A percentile compares a stretch with the other conserved stretches of the same genome.
Conservation (phyloP, 345 rosid species). For the Pelargonium nanum region DNA sequence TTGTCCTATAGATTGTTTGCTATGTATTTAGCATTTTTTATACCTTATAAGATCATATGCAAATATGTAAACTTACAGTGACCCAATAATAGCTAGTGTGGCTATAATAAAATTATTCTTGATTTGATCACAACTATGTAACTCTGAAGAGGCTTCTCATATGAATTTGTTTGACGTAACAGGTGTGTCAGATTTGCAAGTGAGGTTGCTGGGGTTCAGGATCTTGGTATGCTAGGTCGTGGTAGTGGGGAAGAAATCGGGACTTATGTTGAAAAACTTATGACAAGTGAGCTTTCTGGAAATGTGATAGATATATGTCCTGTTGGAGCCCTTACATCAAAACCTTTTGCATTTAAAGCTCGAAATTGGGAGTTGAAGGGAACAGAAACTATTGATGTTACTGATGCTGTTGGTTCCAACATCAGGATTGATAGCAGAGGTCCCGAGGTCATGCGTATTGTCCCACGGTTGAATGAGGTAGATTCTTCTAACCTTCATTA, state of each 20-base stretch:
- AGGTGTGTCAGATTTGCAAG: slow-evolving; percentile 99
- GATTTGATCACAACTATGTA: neutral
- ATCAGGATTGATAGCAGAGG: slow-evolving; percentile 96
- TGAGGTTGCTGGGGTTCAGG: slow-evolving; percentile 95
- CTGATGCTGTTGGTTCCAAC: slow-evolving; percentile 96
- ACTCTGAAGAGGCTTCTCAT: slow-evolving; percentile 5
- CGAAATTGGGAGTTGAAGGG: slow-evolving; percentile 99
- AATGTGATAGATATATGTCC: slow-evolving; percentile 97
- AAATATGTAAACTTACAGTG: too few relatives aligned
- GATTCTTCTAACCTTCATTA: neutral
- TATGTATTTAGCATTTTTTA: neutral
- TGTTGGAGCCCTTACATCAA: slow-evolving; percentile 95
- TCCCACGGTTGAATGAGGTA: slow-evolving; percentile 94
- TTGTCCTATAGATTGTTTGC: neutral
- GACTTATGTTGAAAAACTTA: slow-evolving; percentile 94
- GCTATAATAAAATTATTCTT: neutral
- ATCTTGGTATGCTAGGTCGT: slow-evolving; percentile 98
- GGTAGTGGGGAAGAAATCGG: slow-evolving; percentile 99
- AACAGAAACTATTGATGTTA: slow-evolving; percentile 89
- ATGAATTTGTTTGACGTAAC: slow-evolving; percentile 4
- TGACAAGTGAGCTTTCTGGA: slow-evolving; percentile 99
- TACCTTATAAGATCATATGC: neutral
- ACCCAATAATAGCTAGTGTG: neutral
- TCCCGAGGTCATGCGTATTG: slow-evolving; percentile 92
- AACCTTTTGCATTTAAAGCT: slow-evolving; percentile 97